Evolutionary conservation across 345 rosid genomes (phyloP).

Genomic region (Rubroshorea leprosula): DNA sequence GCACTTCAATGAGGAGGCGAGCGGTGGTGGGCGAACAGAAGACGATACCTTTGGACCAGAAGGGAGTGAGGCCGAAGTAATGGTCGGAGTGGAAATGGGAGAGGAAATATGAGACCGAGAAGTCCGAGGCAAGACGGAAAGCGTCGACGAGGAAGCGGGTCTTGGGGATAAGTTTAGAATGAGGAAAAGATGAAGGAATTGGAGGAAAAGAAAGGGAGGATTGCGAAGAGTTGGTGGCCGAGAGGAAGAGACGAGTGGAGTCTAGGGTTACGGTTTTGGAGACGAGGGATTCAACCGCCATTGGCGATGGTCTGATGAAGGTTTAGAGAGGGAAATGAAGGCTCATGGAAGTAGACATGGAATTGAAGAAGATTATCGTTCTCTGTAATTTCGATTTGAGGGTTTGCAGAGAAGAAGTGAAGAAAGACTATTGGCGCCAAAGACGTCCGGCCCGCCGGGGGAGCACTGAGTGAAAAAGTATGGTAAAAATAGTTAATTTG

Average conservation of each 20-base stretch:
- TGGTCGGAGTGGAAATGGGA: constrained; percentile 94
- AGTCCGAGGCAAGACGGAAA: constrained; percentile 51
- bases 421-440: background rate
- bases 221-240: constrained; percentile 30
- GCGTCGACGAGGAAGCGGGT: constrained; percentile 79
- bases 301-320: background rate
- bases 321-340: background rate
- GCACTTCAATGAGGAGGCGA: constrained; percentile 46
- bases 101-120: constrained; percentile 63
- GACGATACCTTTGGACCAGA: constrained; percentile 76
- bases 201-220: constrained; percentile 26
- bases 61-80: constrained; percentile 60
- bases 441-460: background rate
- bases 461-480: no score
- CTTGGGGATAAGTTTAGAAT: constrained; percentile 59
- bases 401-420: background rate
- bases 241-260: constrained; percentile 45
- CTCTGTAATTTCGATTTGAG: background rate
- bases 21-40: constrained; percentile 70
- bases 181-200: constrained; percentile 36
- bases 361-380: background rate
- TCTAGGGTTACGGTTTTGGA: constrained; percentile 38
- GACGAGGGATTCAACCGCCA: constrained; percentile 12
- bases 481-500: no score
- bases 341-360: background rate